Evolutionary conservation across 1,284 basidiomycete species (phyloP).

Genomic region (Inonotus obliquus): DNA sequence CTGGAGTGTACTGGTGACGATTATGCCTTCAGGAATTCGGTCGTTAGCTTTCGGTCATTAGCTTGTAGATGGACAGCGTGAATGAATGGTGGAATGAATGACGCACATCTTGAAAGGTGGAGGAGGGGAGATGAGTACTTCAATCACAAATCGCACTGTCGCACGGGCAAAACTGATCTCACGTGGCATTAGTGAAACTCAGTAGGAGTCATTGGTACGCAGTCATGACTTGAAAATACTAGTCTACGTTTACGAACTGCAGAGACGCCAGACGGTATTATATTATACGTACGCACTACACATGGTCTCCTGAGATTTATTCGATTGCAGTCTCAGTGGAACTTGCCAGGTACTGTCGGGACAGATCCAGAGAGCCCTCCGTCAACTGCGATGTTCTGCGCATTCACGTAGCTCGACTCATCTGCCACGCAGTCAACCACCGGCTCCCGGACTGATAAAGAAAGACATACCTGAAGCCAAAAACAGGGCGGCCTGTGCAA

Average conservation of each 20-base stretch:
- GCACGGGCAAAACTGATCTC: background rate
- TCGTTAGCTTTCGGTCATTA: no score
- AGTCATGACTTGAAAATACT: background rate
- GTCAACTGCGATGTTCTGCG: constrained; percentile 83
- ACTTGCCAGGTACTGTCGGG: constrained; percentile 67
- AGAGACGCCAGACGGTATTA: background rate
- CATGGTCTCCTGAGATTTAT: background rate
- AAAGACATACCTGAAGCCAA: constrained; percentile 71
- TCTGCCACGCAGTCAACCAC: constrained; percentile 40
- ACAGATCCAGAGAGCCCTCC: constrained; percentile 77
- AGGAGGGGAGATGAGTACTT: no score
- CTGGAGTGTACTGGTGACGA: no score
- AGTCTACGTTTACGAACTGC: background rate
- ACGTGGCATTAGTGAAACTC: background rate
- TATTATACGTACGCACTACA: background rate
- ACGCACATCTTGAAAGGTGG: no score
- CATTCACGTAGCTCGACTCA: constrained; percentile 91
- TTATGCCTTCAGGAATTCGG: no score
- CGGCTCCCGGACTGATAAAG: constrained; percentile 2
- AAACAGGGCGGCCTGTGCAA: constrained; percentile 82
- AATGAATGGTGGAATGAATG: no score
- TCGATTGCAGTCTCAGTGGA: constrained; percentile 28
- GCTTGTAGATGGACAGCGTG: no score
- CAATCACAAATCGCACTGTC: no score
- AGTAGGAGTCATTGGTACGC: background rate